Conservation (phyloP, 1,284 basidiomycete species). For the Austroboletus olivaceoglutinosus region DNA sequence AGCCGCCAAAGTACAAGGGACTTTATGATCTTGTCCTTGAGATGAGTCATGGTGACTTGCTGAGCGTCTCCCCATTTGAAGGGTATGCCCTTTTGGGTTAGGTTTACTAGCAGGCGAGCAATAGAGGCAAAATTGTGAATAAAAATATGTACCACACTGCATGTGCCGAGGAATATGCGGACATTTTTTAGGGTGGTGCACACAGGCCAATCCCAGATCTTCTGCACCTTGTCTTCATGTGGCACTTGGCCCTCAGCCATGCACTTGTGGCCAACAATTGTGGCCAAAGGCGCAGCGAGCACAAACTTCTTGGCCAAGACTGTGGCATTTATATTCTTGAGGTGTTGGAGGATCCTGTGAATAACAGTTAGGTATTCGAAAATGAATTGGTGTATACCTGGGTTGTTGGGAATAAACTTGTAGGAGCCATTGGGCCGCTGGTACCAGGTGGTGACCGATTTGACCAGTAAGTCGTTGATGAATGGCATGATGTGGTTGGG, state of each 20-base stretch:
- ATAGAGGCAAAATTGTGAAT: not conserved
- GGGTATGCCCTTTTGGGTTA: not conserved
- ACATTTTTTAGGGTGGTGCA: no score
- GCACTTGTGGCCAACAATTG: slow-evolving; percentile 30
- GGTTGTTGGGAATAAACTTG: not conserved
- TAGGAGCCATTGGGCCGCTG: not conserved
- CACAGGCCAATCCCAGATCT: no score
- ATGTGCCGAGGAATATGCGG: no score
- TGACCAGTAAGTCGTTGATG: not conserved
- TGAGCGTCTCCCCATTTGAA: not conserved
- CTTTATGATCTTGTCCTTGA: not conserved
- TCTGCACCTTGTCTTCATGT: not conserved
- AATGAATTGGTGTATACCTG: slow-evolving; percentile 21
- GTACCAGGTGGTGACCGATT: no score
- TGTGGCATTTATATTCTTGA: slow-evolving; percentile 23
- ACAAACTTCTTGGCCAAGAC: slow-evolving; percentile 32
- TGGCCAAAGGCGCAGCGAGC: slow-evolving; percentile 16
- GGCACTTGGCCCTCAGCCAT: slow-evolving; percentile 19
- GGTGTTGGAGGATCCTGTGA: not conserved
- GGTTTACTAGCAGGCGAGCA: not conserved
- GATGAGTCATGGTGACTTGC: not conserved
- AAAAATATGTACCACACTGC: not conserved
- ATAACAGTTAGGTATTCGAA: slow-evolving; percentile 18
- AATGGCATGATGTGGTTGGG: not conserved
- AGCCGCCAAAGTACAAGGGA: not conserved